A percentile compares a stretch with the other conserved stretches of the same genome.
phyloP scores from a whole-genome alignment of 305 asterid genomes.

The Coffea humblotiana region DNA sequence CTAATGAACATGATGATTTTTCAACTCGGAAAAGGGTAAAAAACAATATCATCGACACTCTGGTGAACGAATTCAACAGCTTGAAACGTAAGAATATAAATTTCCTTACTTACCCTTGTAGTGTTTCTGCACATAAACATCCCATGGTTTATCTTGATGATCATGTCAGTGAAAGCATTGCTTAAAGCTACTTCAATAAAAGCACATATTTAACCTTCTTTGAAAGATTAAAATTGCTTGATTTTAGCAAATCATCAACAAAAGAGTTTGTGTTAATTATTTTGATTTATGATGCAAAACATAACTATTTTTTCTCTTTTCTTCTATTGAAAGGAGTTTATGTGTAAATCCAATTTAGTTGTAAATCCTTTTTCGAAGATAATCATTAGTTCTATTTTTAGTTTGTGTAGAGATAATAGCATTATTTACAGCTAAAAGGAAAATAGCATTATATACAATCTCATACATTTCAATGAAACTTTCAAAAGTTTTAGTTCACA shows the following conservation, averaged over 20 bases:
- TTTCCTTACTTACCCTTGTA: not conserved
- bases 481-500: not conserved
- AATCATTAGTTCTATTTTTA: not conserved
- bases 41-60: constrained; percentile 62
- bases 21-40: constrained; percentile 39
- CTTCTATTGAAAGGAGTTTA: not conserved
- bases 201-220: not conserved
- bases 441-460: not conserved
- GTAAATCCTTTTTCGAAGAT: not conserved
- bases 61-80: constrained; percentile 54
- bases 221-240: not conserved
- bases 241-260: not conserved
- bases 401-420: not conserved
- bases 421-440: too few relatives aligned
- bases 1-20: constrained; percentile 36
- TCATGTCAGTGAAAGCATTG: not conserved
- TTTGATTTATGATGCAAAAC: not conserved
- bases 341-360: not conserved
- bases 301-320: not conserved
- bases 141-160: not conserved
- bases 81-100: constrained; percentile 49
- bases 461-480: not conserved
- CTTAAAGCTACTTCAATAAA: not conserved
- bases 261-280: not conserved
- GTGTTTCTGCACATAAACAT: not conserved